Conservation (phyloP, 176 grass and related monocot genomes). For the Guadua angustifolia region DNA sequence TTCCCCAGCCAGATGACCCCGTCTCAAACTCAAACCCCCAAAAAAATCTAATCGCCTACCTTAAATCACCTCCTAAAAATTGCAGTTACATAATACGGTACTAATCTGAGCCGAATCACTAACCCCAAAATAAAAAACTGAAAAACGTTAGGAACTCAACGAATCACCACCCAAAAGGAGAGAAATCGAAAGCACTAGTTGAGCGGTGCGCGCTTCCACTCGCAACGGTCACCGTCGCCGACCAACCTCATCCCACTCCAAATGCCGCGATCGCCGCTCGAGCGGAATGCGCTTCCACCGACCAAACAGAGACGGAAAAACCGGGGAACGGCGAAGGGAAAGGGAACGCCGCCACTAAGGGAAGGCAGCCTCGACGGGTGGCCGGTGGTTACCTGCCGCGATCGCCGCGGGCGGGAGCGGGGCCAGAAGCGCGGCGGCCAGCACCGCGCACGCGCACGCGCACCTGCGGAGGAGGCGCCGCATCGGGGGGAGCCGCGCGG, state of each 20-base stretch:
- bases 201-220: background rate
- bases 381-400: constrained; percentile 56
- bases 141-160: background rate
- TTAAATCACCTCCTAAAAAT: background rate
- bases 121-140: background rate
- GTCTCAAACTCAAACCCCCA: background rate
- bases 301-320: background rate
- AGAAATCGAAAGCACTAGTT: background rate
- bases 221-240: background rate
- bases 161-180: background rate
- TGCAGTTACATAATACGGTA: background rate
- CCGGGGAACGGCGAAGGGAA: background rate
- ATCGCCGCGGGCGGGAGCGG: constrained; percentile 48
- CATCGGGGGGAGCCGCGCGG: background rate
- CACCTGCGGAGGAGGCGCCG: background rate
- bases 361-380: background rate
- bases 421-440: constrained; percentile 12
- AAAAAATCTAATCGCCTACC: background rate
- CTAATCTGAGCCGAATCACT: constrained; percentile 1
- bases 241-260: background rate
- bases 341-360: background rate
- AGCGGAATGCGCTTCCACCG: background rate
- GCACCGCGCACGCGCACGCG: background rate
- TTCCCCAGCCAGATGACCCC: background rate
- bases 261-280: background rate